Percentiles rank a stretch among this genome's conserved stretches.
Evolutionary conservation across 2,329 filamentous ascomycete genomes (phyloP).

Genomic region (Seiridium cupressi): DNA sequence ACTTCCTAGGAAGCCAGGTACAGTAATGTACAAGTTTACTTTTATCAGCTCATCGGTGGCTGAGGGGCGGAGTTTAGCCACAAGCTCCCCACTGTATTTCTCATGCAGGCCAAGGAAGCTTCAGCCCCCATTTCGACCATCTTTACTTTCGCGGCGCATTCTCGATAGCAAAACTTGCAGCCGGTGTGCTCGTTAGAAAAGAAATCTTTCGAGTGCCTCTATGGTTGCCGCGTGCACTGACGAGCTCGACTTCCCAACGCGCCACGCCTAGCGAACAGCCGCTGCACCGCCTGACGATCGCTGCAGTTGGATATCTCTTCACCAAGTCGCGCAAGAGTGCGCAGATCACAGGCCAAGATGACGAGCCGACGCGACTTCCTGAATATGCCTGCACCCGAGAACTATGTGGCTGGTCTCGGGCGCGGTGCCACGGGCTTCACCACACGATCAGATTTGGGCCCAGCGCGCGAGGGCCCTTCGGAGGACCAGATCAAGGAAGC

Average conservation of each 20-base stretch:
- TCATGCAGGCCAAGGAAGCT: background rate
- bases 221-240: too few relatives aligned
- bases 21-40: too few relatives aligned
- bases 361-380: slow-evolving; percentile 77
- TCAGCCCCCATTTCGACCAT: background rate
- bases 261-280: too few relatives aligned
- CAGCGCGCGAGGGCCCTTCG: slow-evolving; percentile 89
- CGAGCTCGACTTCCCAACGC: too few relatives aligned
- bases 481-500: slow-evolving; percentile 99
- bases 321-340: slow-evolving; percentile 1
- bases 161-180: background rate
- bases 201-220: too few relatives aligned
- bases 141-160: background rate
- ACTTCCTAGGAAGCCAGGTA: too few relatives aligned
- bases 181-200: too few relatives aligned
- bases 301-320: background rate
- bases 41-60: background rate
- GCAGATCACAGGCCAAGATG: slow-evolving; percentile 35
- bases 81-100: slow-evolving; percentile 4
- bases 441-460: slow-evolving; percentile 92
- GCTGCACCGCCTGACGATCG: too few relatives aligned
- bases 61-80: background rate
- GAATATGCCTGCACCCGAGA: slow-evolving; percentile 79
- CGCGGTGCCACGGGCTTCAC: slow-evolving; percentile 98
- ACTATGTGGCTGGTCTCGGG: slow-evolving; percentile 93